Percentiles rank a stretch among this genome's conserved stretches.
Conservation (phyloP, 2,329 filamentous ascomycete genomes). For the Balansia obtecta region DNA sequence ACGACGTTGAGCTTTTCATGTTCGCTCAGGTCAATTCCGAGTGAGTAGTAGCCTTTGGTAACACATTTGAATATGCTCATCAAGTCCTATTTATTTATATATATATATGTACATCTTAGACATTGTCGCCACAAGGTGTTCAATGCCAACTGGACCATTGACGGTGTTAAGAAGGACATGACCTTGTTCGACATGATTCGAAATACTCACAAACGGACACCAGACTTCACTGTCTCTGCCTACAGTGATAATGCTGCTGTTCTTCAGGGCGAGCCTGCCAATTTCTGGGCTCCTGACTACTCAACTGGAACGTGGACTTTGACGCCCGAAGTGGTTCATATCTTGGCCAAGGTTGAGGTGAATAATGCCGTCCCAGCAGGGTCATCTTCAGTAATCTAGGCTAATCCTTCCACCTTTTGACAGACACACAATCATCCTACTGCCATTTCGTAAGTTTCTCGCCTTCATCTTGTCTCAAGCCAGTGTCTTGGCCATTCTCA, state of each 20-base stretch:
- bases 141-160: constrained; percentile 93
- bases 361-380: neutral
- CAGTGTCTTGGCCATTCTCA: neutral
- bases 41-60: constrained; percentile 12
- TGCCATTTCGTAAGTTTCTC: constrained; percentile 53
- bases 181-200: constrained; percentile 93
- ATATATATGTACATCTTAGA: no score
- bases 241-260: constrained; percentile 99
- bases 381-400: neutral
- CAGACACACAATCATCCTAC: constrained; percentile 91
- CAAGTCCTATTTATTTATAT: neutral
- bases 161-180: constrained; percentile 65
- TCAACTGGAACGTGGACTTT: constrained; percentile 79
- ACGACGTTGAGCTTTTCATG: constrained; percentile 97
- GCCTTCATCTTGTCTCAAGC: neutral
- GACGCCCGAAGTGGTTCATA: constrained; percentile 75
- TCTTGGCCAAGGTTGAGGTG: constrained; percentile 77
- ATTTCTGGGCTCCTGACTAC: constrained; percentile 76
- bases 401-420: neutral
- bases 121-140: constrained; percentile 83
- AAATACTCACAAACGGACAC: constrained; percentile 79
- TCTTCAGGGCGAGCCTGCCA: constrained; percentile 26
- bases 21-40: constrained; percentile 99
- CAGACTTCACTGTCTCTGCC: constrained; percentile 77
- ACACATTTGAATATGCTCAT: neutral